phyloP scores from a whole-genome alignment of 129 eudicot species.

The Escallonia rubra region DNA sequence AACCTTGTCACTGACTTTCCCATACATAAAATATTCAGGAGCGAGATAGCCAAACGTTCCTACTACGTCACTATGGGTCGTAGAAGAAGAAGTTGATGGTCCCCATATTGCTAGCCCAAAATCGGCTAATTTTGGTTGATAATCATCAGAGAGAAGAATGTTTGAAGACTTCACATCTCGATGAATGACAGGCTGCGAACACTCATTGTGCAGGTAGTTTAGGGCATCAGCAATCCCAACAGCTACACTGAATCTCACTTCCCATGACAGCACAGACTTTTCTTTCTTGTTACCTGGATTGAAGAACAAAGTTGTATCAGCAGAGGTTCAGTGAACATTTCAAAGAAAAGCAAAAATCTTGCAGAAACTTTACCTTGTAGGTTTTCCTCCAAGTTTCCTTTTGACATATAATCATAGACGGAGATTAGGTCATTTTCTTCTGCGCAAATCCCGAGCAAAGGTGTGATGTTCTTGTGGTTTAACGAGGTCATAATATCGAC shows the following conservation, averaged over 20 bases:
- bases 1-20: slow-evolving; percentile 87
- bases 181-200: slow-evolving; percentile 68
- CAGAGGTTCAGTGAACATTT: slow-evolving; percentile 10
- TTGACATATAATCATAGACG: slow-evolving; percentile 67
- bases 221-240: slow-evolving; percentile 80
- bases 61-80: slow-evolving; percentile 69
- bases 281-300: slow-evolving; percentile 37
- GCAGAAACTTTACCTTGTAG: slow-evolving; percentile 38
- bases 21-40: slow-evolving; percentile 97
- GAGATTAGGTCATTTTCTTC: slow-evolving; percentile 71
- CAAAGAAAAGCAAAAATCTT: background rate
- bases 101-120: slow-evolving; percentile 96
- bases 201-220: slow-evolving; percentile 70
- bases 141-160: slow-evolving; percentile 72
- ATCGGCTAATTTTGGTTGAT: slow-evolving; percentile 84
- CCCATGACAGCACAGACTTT: slow-evolving; percentile 58
- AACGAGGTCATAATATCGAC: slow-evolving; percentile 76
- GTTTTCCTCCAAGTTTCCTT: slow-evolving; percentile 85
- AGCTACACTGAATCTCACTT: slow-evolving; percentile 63
- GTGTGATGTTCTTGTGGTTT: slow-evolving; percentile 68
- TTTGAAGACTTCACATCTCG: slow-evolving; percentile 91
- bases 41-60: slow-evolving; percentile 99
- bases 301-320: background rate
- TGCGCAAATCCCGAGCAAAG: slow-evolving; percentile 75
- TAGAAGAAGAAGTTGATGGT: slow-evolving; percentile 55